Base-by-base conservation (phyloP, 1,284 basidiomycete genomes). In the Anthracocystis panici-leucophaei region DNA sequence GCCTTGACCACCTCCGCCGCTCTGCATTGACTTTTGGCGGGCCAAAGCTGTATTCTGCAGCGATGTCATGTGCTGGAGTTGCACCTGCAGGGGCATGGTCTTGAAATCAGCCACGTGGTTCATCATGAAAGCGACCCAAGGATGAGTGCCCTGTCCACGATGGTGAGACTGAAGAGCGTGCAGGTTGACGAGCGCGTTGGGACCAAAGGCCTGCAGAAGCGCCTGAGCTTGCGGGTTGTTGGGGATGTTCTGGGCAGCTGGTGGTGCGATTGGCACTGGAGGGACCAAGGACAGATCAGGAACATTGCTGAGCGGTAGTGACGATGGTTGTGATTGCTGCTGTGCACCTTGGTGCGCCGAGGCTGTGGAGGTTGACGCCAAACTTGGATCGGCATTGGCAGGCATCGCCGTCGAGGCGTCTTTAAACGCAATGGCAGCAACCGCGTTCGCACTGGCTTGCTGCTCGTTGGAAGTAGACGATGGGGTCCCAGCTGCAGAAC, bases 51-150 rank as follows among this genome's bases (percentile, higher is more conserved):
- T 67, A 33, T 64, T 73, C 53, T 78, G 77, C 46, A 74, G 51
- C 40, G 63, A 59, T 23, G 71, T 73, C 74, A 80, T 74, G 53
- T 78, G 73, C 51, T 80, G 78, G 27, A 80, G 35, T 51, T 80
- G 78, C 33, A 70, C 44, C 53, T 79, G 77, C 35, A 80, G 27
- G 3, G 77, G 69, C 62, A 79, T 49, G 18, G 52, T 21, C 31
- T 65, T 68, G 60, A 79, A 80, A 38, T 62, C 63, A 27, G 38
- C 27, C 11, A 79, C 56, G 40, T 77, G 69, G 11, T 66, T 56
- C 35, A 79, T 77, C 77, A 77, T 80, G 65, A 55, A 79, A 1
- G 68, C 54, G 20, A 80, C 70, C 58, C 78, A 74, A 1, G 77
- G 74, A 40, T 80, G 76, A 0, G 67, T 73, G 5, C 66, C 69